phyloP scores from a whole-genome alignment of 2,329 filamentous ascomycete species.

The Aureobasidium sp. region DNA sequence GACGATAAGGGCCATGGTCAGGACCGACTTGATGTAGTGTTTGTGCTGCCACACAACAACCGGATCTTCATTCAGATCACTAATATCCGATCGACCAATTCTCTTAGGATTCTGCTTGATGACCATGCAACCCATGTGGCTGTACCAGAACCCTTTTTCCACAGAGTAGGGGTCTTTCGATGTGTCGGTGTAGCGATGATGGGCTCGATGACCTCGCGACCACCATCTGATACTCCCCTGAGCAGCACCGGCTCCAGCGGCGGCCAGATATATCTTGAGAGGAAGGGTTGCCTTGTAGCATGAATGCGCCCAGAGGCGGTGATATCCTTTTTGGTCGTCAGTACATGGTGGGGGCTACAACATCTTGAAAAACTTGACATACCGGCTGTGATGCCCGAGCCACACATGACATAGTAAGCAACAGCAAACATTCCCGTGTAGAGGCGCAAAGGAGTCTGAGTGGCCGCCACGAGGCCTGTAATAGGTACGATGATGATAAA shows the following conservation, averaged over 20 bases:
- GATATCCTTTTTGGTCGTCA: conserved; percentile 46
- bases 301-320: conserved; percentile 79
- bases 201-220: conserved; percentile 76
- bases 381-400: conserved; percentile 36
- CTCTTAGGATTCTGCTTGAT: conserved; percentile 89
- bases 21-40: conserved; percentile 72
- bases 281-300: conserved; percentile 71
- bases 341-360: neutral
- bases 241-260: conserved; percentile 72
- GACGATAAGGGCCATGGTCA: conserved; percentile 68
- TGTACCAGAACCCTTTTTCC: conserved; percentile 78
- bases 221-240: conserved; percentile 85
- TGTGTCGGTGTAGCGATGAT: conserved; percentile 87
- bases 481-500: conserved; percentile 74
- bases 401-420: conserved; percentile 72
- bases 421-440: conserved; percentile 68
- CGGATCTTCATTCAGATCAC: conserved; percentile 76
- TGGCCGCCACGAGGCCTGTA: conserved; percentile 61
- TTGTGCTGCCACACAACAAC: conserved; percentile 83
- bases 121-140: conserved; percentile 82
- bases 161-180: conserved; percentile 89
- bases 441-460: conserved; percentile 66
- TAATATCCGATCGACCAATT: conserved; percentile 79
- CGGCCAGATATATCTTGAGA: conserved; percentile 73
- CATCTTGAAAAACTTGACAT: neutral